These are phyloP conservation scores for Alternaria postmessia DNA, from an alignment of 2,329 filamentous ascomycete genomes.

Conservation along the genomic window DNA sequence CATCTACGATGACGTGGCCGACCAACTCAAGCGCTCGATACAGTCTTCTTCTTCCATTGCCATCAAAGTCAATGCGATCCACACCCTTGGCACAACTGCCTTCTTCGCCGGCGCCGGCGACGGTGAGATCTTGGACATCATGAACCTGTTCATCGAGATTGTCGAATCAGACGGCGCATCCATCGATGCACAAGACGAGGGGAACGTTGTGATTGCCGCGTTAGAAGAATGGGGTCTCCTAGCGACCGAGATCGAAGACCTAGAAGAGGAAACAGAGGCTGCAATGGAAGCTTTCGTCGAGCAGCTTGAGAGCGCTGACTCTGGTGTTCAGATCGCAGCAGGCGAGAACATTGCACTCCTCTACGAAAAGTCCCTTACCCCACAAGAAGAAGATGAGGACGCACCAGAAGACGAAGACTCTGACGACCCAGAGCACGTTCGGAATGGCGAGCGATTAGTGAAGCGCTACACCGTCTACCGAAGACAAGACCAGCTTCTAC, in stretches of 20 bases:
- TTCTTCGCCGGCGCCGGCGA: slow-evolving; percentile 78
- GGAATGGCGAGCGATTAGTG: slow-evolving; percentile 52
- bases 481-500: slow-evolving; percentile 67
- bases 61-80: slow-evolving; percentile 75
- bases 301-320: slow-evolving; percentile 78
- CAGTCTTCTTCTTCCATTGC: slow-evolving; percentile 71
- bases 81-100: slow-evolving; percentile 74
- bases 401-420: slow-evolving; percentile 59
- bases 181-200: slow-evolving; percentile 75
- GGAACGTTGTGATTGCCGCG: slow-evolving; percentile 74
- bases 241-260: slow-evolving; percentile 77
- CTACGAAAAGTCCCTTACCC: slow-evolving; percentile 75
- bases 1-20: slow-evolving; percentile 69
- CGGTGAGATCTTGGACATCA: slow-evolving; percentile 72
- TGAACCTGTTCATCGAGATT: slow-evolving; percentile 80
- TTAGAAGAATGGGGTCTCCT: slow-evolving; percentile 82
- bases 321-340: slow-evolving; percentile 77
- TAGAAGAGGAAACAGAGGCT: slow-evolving; percentile 73
- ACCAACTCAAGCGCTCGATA: slow-evolving; percentile 68
- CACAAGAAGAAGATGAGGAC: slow-evolving; percentile 65
- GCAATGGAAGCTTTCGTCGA: slow-evolving; percentile 84
- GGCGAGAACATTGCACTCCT: slow-evolving; percentile 83
- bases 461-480: slow-evolving; percentile 75
- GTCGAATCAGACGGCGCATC: slow-evolving; percentile 79
- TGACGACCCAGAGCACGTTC: slow-evolving; percentile 49